A percentile compares a stretch with the other conserved stretches of the same genome.
Conservation (phyloP, 306 rosid species). For the Lagenaria siceraria region DNA sequence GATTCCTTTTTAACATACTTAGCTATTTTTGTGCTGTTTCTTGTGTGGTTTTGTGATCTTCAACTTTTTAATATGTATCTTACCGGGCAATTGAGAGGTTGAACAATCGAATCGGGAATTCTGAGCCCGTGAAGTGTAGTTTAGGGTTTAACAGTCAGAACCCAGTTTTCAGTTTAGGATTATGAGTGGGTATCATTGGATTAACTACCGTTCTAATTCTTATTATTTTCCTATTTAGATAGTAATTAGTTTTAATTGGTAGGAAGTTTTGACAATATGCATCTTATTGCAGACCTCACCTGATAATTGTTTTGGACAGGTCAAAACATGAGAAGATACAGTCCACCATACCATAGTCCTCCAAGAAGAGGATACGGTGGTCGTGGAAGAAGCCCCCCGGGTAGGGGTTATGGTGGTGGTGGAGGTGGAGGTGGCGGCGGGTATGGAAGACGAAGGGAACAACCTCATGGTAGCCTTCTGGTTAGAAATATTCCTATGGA, state of each 20-base stretch:
- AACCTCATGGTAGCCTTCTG: conserved; percentile 69
- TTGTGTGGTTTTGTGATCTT: background rate
- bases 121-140: background rate
- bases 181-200: background rate
- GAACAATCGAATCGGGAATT: background rate
- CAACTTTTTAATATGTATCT: background rate
- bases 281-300: background rate
- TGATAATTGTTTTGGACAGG: background rate
- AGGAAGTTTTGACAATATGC: background rate
- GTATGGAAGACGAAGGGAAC: conserved; percentile 65
- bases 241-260: background rate
- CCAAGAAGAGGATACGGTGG: conserved; percentile 87
- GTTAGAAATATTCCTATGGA: conserved; percentile 90
- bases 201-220: background rate
- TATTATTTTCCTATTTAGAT: background rate
- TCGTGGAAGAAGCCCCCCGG: conserved; percentile 43
- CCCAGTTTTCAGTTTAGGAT: background rate
- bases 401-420: conserved; percentile 31
- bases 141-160: background rate
- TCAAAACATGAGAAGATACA: conserved; percentile 59
- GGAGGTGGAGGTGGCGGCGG: conserved; percentile 32
- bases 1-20: background rate
- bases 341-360: conserved; percentile 93
- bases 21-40: background rate
- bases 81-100: background rate